These are phyloP conservation scores for Cercospora citrullina DNA, from an alignment of 2,329 filamentous ascomycete genomes.

Conservation along the genomic window DNA sequence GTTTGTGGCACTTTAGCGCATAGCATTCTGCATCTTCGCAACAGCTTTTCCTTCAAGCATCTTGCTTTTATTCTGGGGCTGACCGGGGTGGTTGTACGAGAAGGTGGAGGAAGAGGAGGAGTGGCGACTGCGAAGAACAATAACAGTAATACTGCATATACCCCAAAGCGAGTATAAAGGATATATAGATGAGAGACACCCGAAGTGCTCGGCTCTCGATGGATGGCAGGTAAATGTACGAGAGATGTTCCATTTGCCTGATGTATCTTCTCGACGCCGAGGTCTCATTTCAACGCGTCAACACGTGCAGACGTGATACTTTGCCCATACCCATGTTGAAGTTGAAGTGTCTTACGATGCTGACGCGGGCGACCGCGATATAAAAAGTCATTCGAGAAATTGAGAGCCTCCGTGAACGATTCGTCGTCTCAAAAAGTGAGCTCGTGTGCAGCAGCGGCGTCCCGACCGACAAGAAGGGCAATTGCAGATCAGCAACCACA, in stretches of 20 bases:
- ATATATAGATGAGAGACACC: constrained; percentile 24
- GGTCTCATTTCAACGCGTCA: neutral
- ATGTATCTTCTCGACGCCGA: neutral
- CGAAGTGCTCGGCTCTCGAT: constrained; percentile 29
- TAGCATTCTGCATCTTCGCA: constrained; percentile 11
- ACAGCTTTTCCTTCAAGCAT: neutral
- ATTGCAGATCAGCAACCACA: neutral
- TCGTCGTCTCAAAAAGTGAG: neutral
- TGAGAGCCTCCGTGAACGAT: neutral
- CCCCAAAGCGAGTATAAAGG: constrained; percentile 16
- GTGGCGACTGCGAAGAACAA: neutral
- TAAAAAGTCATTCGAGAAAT: too few species aligned
- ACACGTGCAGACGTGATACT: neutral
- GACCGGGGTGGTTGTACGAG: neutral
- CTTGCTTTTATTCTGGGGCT: neutral
- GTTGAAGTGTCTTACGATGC: neutral
- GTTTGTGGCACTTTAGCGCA: constrained; percentile 13
- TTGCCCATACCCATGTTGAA: neutral
- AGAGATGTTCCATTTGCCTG: neutral
- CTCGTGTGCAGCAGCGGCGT: neutral
- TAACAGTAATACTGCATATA: constrained; percentile 11
- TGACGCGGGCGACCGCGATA: neutral
- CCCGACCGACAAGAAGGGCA: neutral
- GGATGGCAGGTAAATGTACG: neutral
- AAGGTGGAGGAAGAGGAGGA: neutral